Conservation (phyloP, 2,329 filamentous ascomycete species). For the Neofusicoccum laricinum region DNA sequence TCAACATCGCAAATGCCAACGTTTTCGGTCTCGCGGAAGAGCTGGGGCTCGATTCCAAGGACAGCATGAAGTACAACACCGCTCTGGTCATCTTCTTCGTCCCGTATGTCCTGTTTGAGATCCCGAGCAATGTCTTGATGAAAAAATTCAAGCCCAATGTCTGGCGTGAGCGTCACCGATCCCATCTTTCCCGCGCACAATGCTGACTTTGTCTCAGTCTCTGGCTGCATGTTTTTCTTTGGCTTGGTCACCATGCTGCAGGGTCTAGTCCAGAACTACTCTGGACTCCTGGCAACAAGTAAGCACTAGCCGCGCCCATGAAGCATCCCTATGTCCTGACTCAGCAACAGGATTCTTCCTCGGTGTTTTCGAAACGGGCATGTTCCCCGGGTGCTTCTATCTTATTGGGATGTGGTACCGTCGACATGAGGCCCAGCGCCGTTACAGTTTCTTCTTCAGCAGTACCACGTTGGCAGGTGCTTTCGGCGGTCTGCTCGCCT, state of each 20-base stretch:
- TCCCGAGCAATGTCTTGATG: conserved; percentile 52
- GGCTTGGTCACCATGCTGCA: conserved; percentile 73
- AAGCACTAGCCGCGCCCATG: background rate
- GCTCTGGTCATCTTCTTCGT: conserved; percentile 56
- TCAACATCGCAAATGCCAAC: conserved; percentile 55
- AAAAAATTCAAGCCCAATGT: conserved; percentile 52
- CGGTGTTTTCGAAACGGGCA: conserved; percentile 55
- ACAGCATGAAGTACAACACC: conserved; percentile 47
- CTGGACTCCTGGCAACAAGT: conserved; percentile 68
- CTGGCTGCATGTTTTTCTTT: conserved; percentile 80
- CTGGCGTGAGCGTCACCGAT: conserved; percentile 36
- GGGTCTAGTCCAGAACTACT: conserved; percentile 74
- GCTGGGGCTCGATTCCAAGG: conserved; percentile 35
- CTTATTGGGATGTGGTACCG: conserved; percentile 65
- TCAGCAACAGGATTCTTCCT: conserved; percentile 64
- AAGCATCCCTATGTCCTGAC: background rate
- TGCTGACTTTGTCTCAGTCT: conserved; percentile 44
- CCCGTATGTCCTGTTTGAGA: conserved; percentile 53
- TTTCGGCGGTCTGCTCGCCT: conserved; percentile 82
- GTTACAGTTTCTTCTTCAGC: conserved; percentile 92
- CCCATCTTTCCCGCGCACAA: background rate
- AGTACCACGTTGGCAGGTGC: conserved; percentile 76
- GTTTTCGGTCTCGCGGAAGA: conserved; percentile 49
- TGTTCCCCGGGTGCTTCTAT: conserved; percentile 63
- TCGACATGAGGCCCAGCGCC: conserved; percentile 80